Conservation (phyloP, 129 eudicot species). For the Tanacetum coccineum region DNA sequence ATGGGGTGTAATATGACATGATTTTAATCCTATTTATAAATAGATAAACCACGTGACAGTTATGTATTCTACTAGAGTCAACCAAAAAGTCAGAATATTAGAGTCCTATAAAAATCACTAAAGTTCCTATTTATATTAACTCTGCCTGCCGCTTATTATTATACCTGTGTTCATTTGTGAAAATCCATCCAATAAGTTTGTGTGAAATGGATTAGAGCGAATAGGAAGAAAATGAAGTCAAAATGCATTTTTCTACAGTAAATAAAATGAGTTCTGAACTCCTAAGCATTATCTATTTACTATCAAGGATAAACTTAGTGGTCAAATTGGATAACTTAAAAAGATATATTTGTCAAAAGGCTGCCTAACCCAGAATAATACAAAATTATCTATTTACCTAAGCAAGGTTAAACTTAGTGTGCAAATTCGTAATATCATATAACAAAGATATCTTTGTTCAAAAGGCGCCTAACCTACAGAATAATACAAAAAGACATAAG, state of each 20-base stretch:
- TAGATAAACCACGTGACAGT: too few relatives aligned
- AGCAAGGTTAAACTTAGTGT: neutral
- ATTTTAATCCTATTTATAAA: too few relatives aligned
- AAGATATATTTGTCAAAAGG: neutral
- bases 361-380: neutral
- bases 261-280: neutral
- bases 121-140: too few relatives aligned
- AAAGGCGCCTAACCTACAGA: neutral
- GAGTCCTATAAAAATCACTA: too few relatives aligned
- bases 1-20: too few relatives aligned
- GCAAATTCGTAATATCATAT: neutral
- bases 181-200: too few relatives aligned
- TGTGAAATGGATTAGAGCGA: too few relatives aligned
- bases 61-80: neutral
- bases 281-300: constrained; percentile 10
- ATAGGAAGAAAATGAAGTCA: neutral
- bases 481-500: too few relatives aligned
- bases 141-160: too few relatives aligned
- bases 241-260: neutral
- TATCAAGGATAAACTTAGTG: neutral
- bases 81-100: neutral
- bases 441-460: neutral
- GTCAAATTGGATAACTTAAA: neutral
- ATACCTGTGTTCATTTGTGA: too few relatives aligned
- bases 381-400: constrained; percentile 3